Base-by-base conservation (phyloP, 345 rosid species). In the Pistacia integerrima region DNA sequence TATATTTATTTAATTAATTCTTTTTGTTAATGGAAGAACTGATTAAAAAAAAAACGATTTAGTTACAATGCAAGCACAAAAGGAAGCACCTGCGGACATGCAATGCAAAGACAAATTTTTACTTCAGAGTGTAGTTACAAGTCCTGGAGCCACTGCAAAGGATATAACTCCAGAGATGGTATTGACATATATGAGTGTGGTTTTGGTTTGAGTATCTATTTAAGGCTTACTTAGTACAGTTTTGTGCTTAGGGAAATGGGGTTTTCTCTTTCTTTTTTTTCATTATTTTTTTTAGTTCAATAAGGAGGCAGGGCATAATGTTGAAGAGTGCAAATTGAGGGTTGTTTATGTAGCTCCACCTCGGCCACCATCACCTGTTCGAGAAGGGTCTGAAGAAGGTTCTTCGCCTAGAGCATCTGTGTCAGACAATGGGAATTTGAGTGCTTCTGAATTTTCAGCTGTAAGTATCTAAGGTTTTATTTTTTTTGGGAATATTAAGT, bases 51-150 rank as follows among this genome's bases (percentile, higher is more conserved):
- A n/a, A 74, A 30, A 14, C 56, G 65, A 49, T 76, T 59, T 70
- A 94, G 98, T 94, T 73, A 94, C 97, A 68, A 92, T 94, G 96
- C 98, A 94, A 91, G 96, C 97, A 11, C 98, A 94, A 77, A 92
- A 88, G 85, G 97, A 91, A 84, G 82, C 85, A 33, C 92, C 97
- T 2, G 75, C 65, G 25, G 97, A 92, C 80, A 82, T 92, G 97
- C 94, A 92, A 84, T 94, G 98, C 79, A 94, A 87, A 86, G 97
- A 94, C 79, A 92, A 91, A 90, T 89, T 94, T 75, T 81, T 94
- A 74, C 92, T 94, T 77, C 98, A 88, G 74, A 82, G 90, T 83
- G 97, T 87, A 3, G 84, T 85, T 25, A 74, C 90, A 30, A 85
- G 74, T 83, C 89, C 87, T 20, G 92, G 90, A 71, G 85, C 81